Conservation (phyloP, 129 eudicot genomes). For the Erigeron canadensis region DNA sequence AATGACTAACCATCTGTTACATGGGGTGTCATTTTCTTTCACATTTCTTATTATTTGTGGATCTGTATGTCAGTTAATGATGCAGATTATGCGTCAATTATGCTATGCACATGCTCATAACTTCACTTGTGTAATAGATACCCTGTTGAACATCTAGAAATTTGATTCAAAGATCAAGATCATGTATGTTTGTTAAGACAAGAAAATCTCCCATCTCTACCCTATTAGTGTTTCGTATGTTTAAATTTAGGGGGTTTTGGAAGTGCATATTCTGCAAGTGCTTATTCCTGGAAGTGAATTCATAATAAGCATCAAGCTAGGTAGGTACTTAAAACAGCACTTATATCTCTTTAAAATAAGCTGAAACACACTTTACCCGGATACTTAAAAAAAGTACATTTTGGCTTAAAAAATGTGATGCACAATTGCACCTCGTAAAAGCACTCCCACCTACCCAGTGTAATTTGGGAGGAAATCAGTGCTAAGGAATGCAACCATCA, state of each 20-base stretch:
- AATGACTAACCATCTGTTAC: not conserved
- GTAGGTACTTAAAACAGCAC: no score
- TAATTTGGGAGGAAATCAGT: not conserved
- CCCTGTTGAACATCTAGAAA: not conserved
- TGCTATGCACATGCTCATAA: conserved; percentile 4
- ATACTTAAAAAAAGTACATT: no score
- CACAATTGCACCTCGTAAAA: no score
- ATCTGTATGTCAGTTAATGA: not conserved
- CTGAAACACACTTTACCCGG: no score
- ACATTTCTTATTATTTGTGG: not conserved
- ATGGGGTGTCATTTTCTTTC: not conserved
- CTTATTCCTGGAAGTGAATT: no score
- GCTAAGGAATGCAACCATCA: not conserved
- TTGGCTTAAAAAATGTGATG: no score
- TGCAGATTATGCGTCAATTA: not conserved
- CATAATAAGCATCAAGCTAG: no score
- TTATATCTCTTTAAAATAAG: no score
- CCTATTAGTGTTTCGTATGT: not conserved
- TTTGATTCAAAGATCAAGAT: not conserved
- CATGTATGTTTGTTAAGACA: not conserved
- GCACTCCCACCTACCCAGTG: not conserved
- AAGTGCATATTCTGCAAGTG: not conserved
- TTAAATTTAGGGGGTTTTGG: not conserved
- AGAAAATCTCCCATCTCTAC: not conserved
- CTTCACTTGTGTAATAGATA: not conserved